Percentiles rank a stretch among this genome's conserved stretches.
Evolutionary conservation across 208 protist species (phyloP).

Genomic region (Giardia muris): DNA sequence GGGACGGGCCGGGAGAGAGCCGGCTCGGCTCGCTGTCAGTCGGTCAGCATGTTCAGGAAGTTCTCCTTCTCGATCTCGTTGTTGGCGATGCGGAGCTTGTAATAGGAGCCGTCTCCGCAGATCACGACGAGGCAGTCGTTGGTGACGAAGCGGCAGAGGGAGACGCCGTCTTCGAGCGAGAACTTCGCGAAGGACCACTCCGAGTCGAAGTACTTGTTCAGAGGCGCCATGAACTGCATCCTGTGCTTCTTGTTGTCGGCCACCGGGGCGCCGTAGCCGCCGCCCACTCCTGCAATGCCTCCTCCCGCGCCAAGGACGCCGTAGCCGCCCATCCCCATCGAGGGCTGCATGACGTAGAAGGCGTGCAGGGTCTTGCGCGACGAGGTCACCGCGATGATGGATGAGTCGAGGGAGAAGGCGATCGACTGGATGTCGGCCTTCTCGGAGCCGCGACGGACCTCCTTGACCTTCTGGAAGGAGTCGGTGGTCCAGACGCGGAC

Average conservation of each 20-base stretch:
- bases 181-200: slow-evolving; percentile 14
- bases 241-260: background rate
- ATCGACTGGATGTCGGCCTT: background rate
- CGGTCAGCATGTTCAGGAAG: background rate
- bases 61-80: background rate
- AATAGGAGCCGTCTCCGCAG: slow-evolving; percentile 15
- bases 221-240: background rate
- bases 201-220: slow-evolving; percentile 25
- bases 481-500: background rate
- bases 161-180: background rate
- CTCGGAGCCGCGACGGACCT: background rate
- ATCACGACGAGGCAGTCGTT: background rate
- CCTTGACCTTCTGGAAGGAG: background rate
- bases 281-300: no score
- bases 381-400: background rate
- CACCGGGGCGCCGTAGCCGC: background rate
- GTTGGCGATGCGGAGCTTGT: background rate
- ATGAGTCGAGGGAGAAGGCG: background rate
- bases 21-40: background rate
- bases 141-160: background rate
- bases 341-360: slow-evolving; percentile 11
- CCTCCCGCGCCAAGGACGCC: no score
- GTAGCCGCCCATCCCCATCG: background rate
- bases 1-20: no score
- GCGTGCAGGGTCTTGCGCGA: background rate